Evolutionary conservation across 2,329 filamentous ascomycete species (phyloP), one percentile per base, ranked within the genome.

Genomic region (Alternaria arborescens): DNA sequence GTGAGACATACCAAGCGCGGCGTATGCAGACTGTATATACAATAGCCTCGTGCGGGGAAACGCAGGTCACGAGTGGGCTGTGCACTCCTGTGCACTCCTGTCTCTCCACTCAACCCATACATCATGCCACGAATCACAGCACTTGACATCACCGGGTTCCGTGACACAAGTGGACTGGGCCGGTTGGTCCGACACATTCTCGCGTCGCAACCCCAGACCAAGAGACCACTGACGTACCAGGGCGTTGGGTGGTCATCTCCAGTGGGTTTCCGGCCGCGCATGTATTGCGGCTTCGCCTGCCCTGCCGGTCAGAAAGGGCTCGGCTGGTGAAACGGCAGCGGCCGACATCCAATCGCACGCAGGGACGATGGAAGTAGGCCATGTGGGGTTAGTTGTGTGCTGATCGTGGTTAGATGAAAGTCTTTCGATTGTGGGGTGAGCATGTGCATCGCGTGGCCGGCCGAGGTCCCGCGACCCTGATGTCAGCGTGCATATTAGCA

Each of bases 41-140:
- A 48, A 53, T 54, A 58, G 58, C 56, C 59, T 58, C 30, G 61
- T 72, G 69, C 70, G 69, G 68, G 67, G 68, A 70, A 66, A 55
- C 30, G 54, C 44, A 69, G 62, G 64, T 71, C 71, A 72, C 69
- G 66, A 68, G 71, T 65, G 60, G 65, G 67, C 68, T 71, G 66
- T 68, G 65, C 67, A 46, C 24, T 51, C 51, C 66, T 58, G 44
- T 72, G 65, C 67, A 41, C 24, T 51, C 52, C 66, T 58, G 44
- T 72, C 72, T 70, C 71, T 59, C 71, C 69, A 74, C 71, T 60
- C 53, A 60, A 48, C 53, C 60, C 66, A 62, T 62, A 64, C 48
- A 59, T 76, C 72, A 72, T 57, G 61, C 74, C 70, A 76, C 73
- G 68, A 73, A 77, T 75, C 71, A 76, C 64, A 70, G 55, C 63